Evolutionary conservation across 352 stramenopile species (phyloP).

Genomic region (Globisporangium uncinulatum): DNA sequence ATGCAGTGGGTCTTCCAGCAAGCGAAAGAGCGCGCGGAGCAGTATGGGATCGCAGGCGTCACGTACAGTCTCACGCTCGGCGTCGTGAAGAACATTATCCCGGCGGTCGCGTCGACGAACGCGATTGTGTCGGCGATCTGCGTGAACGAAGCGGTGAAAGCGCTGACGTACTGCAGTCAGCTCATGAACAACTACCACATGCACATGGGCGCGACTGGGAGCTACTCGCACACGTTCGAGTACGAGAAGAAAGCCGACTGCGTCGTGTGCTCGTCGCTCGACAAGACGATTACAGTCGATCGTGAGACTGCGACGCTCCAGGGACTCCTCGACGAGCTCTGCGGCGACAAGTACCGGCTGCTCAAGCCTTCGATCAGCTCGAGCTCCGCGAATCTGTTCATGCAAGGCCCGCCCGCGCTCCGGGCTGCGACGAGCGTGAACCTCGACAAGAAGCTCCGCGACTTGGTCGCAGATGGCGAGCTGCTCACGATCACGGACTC

Average conservation of each 20-base stretch:
- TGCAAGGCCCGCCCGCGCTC: conserved; percentile 75
- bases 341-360: conserved; percentile 50
- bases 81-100: conserved; percentile 99
- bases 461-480: conserved; percentile 88
- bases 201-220: conserved; percentile 94
- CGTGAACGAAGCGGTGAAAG: conserved; percentile 96
- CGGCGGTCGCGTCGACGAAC: conserved; percentile 96
- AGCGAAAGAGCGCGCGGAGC: conserved; percentile 85
- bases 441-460: conserved; percentile 83
- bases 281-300: conserved; percentile 52
- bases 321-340: conserved; percentile 61
- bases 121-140: conserved; percentile 94
- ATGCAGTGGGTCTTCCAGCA: conserved; percentile 97
- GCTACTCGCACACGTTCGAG: conserved; percentile 96
- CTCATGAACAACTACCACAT: conserved; percentile 99
- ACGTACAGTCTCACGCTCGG: conserved; percentile 97
- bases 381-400: conserved; percentile 59
- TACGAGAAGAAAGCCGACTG: conserved; percentile 92
- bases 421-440: conserved; percentile 90
- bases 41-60: conserved; percentile 94
- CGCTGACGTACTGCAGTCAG: conserved; percentile 94
- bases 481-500: conserved; percentile 93
- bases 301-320: conserved; percentile 45
- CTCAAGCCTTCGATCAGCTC: conserved; percentile 73
- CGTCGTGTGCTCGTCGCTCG: conserved; percentile 80